These are phyloP conservation scores for Rhizopogon vinicolor DNA, from an alignment of 768 basidiomycete genomes.

Conservation along the genomic window DNA sequence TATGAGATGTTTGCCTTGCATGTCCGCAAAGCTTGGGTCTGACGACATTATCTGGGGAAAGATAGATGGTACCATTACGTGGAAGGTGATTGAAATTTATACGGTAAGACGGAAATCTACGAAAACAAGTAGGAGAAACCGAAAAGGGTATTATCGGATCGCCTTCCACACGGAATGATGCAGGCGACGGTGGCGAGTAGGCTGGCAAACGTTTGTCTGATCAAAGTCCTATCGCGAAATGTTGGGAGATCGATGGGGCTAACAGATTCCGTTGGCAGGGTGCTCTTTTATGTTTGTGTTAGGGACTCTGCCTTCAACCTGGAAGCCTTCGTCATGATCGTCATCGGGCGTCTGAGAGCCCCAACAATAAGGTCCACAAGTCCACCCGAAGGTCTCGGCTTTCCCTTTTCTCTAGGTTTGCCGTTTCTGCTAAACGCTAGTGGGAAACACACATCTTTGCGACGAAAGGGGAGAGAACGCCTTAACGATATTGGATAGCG, in stretches of 20 bases:
- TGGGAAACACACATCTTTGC: background rate
- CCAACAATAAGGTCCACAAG: background rate
- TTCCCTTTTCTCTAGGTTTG: background rate
- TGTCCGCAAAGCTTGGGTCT: conserved; percentile 30
- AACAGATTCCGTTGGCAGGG: background rate
- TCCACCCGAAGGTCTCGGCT: background rate
- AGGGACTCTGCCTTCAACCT: too few relatives aligned
- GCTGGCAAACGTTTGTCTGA: conserved; percentile 8
- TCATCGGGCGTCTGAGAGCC: too few relatives aligned
- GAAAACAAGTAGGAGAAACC: conserved; percentile 19
- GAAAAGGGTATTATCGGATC: conserved; percentile 31
- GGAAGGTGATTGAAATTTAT: conserved; percentile 15
- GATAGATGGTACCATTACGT: conserved; percentile 21
- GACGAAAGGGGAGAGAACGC: background rate
- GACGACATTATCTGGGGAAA: conserved; percentile 15
- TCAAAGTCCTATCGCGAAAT: background rate
- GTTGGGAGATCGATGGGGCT: background rate
- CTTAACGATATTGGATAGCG: too few relatives aligned
- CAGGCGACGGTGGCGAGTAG: conserved; percentile 1
- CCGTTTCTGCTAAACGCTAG: conserved; percentile 1
- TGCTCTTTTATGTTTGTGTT: too few relatives aligned
- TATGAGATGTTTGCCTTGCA: conserved; percentile 73
- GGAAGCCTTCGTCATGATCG: too few relatives aligned
- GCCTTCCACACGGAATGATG: background rate
- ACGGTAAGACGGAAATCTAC: conserved; percentile 13